Base-by-base conservation (phyloP, 2,329 filamentous ascomycete species). In the Ascochyta fabae region DNA sequence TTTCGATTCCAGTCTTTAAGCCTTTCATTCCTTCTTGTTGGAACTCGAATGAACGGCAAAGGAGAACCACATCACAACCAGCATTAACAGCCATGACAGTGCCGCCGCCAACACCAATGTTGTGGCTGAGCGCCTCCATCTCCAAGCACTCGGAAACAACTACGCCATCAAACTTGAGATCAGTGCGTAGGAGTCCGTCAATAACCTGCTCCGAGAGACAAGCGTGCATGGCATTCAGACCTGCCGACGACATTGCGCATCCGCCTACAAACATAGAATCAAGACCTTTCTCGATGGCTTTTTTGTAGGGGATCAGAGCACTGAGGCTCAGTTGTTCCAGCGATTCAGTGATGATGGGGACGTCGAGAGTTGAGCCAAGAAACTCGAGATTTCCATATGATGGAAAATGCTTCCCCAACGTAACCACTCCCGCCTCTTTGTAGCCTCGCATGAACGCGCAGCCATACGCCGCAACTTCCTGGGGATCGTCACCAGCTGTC, bases 31-130 rank as follows among this genome's bases (percentile, higher is more conserved):
- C 94, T 76, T 98, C 94, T 61, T 95, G 86, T 73, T 98, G 93
- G 19, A 94, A 88, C 34, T 90, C 87, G 65, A 92, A 96, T 6
- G 92, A 92, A 40, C 92, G 88, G 68, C 93, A 98, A 1, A 97
- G 84, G 6, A 97, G 84, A 5, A 97, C 87, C 48, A 98, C 80
- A 74, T 99, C 95, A 71, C 95, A 98, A 13, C 95, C 95, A 29
- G 95, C 94, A 73, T 96, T 95, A 46, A 97, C 91, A 3, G 95
- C 95, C 92, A 97, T 97, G 65, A 98, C 92, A 0, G 94, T 96
- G 12, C 95, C 95, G 36, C 95, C 94, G 64, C 94, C 92, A 16
- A 99, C 92, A n/a, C 94, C 94, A 45, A 98, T 95, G 67, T 97
- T 96, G 70, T 96, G 91, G 61, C 92, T 95, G 8, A 98, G 83